These are phyloP conservation scores for Antitrichia curtipendula DNA, from an alignment of 225 moss, liverwort and hornwort genomes.

Conservation along the genomic window DNA sequence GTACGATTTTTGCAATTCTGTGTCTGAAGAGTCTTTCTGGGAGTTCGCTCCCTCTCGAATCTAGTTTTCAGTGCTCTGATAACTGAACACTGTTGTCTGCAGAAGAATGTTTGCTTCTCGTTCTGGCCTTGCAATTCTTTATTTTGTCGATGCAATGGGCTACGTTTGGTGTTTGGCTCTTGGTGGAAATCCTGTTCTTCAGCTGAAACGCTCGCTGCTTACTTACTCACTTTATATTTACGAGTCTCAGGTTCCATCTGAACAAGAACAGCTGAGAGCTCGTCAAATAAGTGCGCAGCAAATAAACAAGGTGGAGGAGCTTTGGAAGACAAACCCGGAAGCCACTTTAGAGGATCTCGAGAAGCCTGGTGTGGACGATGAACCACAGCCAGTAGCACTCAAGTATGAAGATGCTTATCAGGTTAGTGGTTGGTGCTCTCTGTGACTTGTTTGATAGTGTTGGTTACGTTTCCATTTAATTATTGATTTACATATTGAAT, in stretches of 20 bases:
- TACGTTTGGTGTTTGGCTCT: not conserved
- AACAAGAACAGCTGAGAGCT: conserved; percentile 93
- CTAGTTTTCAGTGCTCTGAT: not conserved
- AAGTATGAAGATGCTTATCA: conserved; percentile 99
- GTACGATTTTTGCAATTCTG: not conserved
- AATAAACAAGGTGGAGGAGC: conserved; percentile 98
- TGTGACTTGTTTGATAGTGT: not conserved
- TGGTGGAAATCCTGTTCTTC: not conserved
- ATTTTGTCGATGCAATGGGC: not conserved
- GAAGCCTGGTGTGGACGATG: conserved; percentile 98
- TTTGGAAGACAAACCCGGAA: conserved; percentile 90
- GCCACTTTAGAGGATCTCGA: conserved; percentile 95
- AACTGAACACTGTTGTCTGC: not conserved
- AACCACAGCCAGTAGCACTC: conserved; percentile 85
- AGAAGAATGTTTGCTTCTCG: not conserved
- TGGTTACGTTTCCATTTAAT: not conserved
- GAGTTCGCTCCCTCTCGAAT: not conserved
- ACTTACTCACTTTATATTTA: not conserved
- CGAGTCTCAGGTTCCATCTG: conserved; percentile 77
- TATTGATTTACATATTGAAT: not conserved
- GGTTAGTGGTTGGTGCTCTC: conserved; percentile 19
- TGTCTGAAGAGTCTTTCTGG: not conserved
- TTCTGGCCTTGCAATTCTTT: not conserved
- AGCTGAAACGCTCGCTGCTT: not conserved
- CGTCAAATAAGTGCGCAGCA: conserved; percentile 99